Conservation (phyloP, 148 eudicot species). For the Rhododendron henanense region DNA sequence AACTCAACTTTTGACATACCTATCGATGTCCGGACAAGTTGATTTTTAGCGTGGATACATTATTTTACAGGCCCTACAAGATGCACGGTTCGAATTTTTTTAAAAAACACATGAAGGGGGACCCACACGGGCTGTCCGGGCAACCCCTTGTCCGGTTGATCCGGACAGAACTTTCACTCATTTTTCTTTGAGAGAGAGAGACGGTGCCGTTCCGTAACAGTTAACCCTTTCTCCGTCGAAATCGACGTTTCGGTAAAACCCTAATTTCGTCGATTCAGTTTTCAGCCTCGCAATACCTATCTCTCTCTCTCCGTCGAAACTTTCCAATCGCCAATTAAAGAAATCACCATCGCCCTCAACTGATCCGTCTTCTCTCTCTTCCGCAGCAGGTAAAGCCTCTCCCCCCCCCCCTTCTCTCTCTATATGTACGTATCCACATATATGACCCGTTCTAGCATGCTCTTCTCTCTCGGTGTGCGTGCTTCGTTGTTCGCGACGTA, state of each 20-base stretch:
- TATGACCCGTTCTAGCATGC: neutral
- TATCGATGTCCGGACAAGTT: too few species aligned
- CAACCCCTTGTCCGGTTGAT: too few species aligned
- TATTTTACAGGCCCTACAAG: too few species aligned
- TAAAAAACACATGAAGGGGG: too few species aligned
- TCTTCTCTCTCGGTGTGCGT: neutral
- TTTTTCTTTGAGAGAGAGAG: too few species aligned
- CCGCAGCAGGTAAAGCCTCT: constrained; percentile 23
- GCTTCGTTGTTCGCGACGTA: neutral
- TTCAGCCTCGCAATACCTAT: constrained; percentile 39
- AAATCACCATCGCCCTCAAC: constrained; percentile 20
- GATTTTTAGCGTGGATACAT: too few species aligned
- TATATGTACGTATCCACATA: neutral
- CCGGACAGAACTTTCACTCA: too few species aligned
- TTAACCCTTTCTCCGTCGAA: constrained; percentile 19
- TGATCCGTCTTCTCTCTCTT: constrained; percentile 9
- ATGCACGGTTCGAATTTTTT: too few species aligned
- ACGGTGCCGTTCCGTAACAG: neutral
- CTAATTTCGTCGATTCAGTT: constrained; percentile 50
- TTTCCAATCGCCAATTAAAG: constrained; percentile 1
- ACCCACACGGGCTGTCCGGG: too few species aligned
- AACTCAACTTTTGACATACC: too few species aligned
- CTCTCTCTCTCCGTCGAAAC: constrained; percentile 13
- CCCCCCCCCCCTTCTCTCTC: neutral
- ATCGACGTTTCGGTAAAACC: constrained; percentile 26